Evolutionary conservation across 306 rosid species (phyloP).

Genomic region (Trifolium subterraneum): DNA sequence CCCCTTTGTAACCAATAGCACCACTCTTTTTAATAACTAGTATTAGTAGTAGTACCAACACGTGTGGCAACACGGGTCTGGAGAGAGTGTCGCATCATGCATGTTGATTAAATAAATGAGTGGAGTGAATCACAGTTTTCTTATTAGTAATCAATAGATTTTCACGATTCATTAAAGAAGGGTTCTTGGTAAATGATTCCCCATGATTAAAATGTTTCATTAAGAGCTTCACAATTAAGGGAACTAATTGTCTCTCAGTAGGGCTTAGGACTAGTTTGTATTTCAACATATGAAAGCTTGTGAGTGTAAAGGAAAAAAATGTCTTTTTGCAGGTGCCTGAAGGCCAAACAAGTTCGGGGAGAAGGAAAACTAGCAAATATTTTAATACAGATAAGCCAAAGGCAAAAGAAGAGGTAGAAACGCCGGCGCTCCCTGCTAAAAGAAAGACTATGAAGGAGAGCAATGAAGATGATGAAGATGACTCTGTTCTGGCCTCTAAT

Average conservation of each 20-base stretch:
- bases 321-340: constrained; percentile 50
- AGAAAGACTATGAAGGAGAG: constrained; percentile 62
- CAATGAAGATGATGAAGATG: constrained; percentile 55
- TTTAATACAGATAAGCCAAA: constrained; percentile 60
- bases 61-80: background rate
- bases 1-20: background rate
- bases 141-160: background rate
- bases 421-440: constrained; percentile 63
- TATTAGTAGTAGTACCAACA: background rate
- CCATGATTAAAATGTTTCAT: background rate
- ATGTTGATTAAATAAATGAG: background rate
- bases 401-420: constrained; percentile 59
- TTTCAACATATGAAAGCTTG: constrained; percentile 7
- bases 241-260: background rate
- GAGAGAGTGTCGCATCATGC: background rate
- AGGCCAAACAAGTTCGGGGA: constrained; percentile 64
- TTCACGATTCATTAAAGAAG: background rate
- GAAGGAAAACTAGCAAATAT: constrained; percentile 87
- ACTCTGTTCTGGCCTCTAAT: constrained; percentile 47
- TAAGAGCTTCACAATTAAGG: constrained; percentile 1
- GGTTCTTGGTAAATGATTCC: constrained; percentile 21
- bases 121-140: background rate
- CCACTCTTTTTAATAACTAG: background rate
- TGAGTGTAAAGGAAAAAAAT: background rate
- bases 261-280: constrained; percentile 8